These are phyloP conservation scores for Thymus mandschuricus DNA, from an alignment of 257 asterid species.

Conservation along the genomic window DNA sequence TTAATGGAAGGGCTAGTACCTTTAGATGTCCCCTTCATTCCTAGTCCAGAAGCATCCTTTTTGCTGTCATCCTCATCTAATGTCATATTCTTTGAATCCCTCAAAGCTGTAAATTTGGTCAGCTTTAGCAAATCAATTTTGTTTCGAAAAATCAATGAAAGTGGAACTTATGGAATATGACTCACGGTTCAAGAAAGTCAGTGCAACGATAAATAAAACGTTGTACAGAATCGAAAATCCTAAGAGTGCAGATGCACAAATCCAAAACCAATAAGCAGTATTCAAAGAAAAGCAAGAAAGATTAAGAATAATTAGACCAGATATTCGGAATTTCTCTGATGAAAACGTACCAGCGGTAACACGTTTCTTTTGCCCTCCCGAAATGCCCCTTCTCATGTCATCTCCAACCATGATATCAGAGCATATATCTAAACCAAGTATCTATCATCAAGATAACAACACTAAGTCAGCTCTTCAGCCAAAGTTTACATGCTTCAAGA, in stretches of 20 bases:
- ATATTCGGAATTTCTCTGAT: not conserved
- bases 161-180: not conserved
- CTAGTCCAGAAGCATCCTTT: not conserved
- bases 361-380: constrained; percentile 49
- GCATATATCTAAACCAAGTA: constrained; percentile 44
- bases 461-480: not conserved
- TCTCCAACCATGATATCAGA: constrained; percentile 44
- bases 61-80: constrained; percentile 34
- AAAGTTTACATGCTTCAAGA: not conserved
- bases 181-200: constrained; percentile 60
- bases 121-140: constrained; percentile 9
- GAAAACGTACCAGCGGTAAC: constrained; percentile 39
- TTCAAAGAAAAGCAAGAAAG: not conserved
- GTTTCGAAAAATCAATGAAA: not conserved
- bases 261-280: constrained; percentile 27
- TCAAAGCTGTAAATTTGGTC: constrained; percentile 40
- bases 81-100: constrained; percentile 34
- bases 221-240: constrained; percentile 59
- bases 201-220: constrained; percentile 43
- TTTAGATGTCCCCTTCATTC: not conserved
- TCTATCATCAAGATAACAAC: constrained; percentile 14
- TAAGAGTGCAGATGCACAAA: not conserved
- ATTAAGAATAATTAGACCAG: not conserved
- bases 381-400: constrained; percentile 47
- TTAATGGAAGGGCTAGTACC: constrained; percentile 30